These are phyloP conservation scores for Vitis rupestris DNA, from an alignment of 164 flowering plant genomes.

Conservation along the genomic window DNA sequence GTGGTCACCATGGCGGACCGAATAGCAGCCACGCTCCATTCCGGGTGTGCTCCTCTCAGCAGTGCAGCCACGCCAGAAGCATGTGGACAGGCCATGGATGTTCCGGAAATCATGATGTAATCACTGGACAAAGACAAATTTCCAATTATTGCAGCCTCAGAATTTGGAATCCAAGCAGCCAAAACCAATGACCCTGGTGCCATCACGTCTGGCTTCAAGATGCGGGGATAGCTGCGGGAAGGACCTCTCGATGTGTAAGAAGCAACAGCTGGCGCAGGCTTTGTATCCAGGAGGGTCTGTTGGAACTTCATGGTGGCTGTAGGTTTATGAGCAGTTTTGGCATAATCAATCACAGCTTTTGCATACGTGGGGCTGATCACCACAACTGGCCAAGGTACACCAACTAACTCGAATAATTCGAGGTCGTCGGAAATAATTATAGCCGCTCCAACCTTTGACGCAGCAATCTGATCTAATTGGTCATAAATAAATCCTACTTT, in stretches of 20 bases:
- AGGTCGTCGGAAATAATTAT: constrained; percentile 33
- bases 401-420: background rate
- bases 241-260: constrained; percentile 61
- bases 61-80: constrained; percentile 47
- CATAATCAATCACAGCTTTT: constrained; percentile 24
- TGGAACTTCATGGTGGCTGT: constrained; percentile 41
- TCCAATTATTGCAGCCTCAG: constrained; percentile 9
- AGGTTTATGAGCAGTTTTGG: constrained; percentile 2
- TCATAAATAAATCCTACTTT: background rate
- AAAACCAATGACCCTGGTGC: constrained; percentile 60
- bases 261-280: constrained; percentile 48
- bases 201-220: constrained; percentile 59
- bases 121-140: constrained; percentile 19
- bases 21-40: constrained; percentile 49
- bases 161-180: constrained; percentile 40
- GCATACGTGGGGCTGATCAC: constrained; percentile 27
- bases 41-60: constrained; percentile 39
- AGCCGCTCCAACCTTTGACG: constrained; percentile 26
- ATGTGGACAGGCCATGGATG: constrained; percentile 58
- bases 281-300: constrained; percentile 37
- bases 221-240: constrained; percentile 27
- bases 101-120: constrained; percentile 33
- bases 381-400: constrained; percentile 26
- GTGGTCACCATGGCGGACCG: constrained; percentile 55
- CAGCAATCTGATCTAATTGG: constrained; percentile 15